Evolutionary conservation across 2,329 filamentous ascomycete genomes (phyloP).

Genomic region (Aureobasidium pullulans): DNA sequence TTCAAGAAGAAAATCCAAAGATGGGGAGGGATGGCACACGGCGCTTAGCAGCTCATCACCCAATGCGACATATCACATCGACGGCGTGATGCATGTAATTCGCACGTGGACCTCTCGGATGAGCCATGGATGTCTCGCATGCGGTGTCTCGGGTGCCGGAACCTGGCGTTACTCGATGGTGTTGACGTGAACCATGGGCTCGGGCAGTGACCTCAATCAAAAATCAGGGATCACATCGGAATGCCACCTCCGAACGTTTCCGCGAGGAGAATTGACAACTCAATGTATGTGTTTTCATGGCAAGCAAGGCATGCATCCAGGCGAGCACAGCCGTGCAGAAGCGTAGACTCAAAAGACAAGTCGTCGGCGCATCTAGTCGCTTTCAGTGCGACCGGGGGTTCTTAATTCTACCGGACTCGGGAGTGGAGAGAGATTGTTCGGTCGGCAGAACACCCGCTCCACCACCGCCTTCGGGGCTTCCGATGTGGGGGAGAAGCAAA

Average conservation of each 20-base stretch:
- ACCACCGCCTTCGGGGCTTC: neutral
- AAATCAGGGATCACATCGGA: neutral
- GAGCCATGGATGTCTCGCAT: slow-evolving; percentile 13
- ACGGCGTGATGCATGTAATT: slow-evolving; percentile 4
- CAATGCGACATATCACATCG: slow-evolving; percentile 3
- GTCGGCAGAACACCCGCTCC: neutral
- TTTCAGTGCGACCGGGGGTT: neutral
- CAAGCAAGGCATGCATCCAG: neutral
- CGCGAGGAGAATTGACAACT: neutral
- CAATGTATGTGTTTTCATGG: neutral
- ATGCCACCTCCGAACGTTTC: slow-evolving; percentile 3
- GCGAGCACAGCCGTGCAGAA: slow-evolving; percentile 9
- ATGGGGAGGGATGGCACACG: neutral
- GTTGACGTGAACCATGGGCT: slow-evolving; percentile 3
- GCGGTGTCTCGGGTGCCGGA: slow-evolving; percentile 6
- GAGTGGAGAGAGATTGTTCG: neutral
- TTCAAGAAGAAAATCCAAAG: neutral
- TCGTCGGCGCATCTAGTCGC: neutral
- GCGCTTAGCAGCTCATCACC: neutral
- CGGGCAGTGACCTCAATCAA: neutral
- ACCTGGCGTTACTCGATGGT: neutral
- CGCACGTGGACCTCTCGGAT: neutral
- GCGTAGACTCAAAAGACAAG: neutral
- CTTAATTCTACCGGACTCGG: neutral
- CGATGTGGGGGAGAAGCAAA: neutral